Conservation (phyloP, 768 basidiomycete genomes). For the Naganishia friedmannii region DNA sequence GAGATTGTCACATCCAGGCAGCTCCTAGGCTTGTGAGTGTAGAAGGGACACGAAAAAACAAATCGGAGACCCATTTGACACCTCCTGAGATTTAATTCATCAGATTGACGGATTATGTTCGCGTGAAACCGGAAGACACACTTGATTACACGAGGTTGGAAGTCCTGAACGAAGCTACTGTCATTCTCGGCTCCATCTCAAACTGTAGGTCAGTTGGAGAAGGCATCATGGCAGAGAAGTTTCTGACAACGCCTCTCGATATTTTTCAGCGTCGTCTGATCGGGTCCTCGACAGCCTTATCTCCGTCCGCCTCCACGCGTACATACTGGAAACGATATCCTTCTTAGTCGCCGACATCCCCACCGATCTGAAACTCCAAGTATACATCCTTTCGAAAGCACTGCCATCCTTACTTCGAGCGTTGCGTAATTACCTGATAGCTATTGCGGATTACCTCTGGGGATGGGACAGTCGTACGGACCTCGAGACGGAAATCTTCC, state of each 20-base stretch:
- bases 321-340: conserved; percentile 36
- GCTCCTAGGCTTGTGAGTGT: conserved; percentile 18
- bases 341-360: conserved; percentile 32
- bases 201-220: conserved; percentile 37
- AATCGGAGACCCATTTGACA: not conserved
- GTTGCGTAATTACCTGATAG: conserved; percentile 42
- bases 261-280: conserved; percentile 10
- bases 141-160: conserved; percentile 30
- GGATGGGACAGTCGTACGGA: conserved; percentile 31
- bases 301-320: conserved; percentile 41
- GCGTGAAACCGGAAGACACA: conserved; percentile 6
- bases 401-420: conserved; percentile 44
- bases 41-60: not conserved
- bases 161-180: conserved; percentile 43
- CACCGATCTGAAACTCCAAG: not conserved
- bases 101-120: conserved; percentile 18
- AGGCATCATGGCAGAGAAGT: not conserved
- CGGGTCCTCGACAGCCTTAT: conserved; percentile 28
- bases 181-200: conserved; percentile 46
- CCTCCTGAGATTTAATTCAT: not conserved
- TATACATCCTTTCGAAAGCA: conserved; percentile 28
- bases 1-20: conserved; percentile 27
- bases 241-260: not conserved
- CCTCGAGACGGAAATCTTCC: not conserved
- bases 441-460: conserved; percentile 47